Evolutionary conservation across 495 filamentous ascomycete species (phyloP).

Genomic region (Lindgomyces ingoldianus): DNA sequence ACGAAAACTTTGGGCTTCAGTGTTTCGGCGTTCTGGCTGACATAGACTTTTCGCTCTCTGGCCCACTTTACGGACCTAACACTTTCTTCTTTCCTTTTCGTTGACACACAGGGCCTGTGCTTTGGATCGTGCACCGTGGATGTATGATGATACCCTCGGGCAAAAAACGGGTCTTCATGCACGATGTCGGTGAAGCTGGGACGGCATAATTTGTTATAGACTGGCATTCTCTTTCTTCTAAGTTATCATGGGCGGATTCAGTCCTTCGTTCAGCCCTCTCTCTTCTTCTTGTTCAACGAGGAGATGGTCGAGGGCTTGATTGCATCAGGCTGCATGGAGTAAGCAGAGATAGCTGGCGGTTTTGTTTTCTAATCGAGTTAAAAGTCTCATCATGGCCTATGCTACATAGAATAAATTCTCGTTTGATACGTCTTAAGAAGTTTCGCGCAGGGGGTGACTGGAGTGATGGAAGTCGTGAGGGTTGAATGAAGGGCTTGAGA

Average conservation of each 20-base stretch:
- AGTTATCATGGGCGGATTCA: not conserved
- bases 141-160: slow-evolving; percentile 21
- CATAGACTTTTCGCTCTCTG: slow-evolving; percentile 19
- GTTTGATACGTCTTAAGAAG: too few species aligned
- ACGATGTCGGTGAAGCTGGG: not conserved
- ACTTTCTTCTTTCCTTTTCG: slow-evolving; percentile 7
- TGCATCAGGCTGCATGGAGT: too few species aligned
- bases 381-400: too few species aligned
- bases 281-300: not conserved
- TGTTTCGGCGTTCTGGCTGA: slow-evolving; percentile 31
- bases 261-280: not conserved
- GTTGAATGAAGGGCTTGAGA: too few species aligned
- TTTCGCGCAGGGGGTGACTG: too few species aligned
- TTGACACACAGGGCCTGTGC: not conserved
- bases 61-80: not conserved
- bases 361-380: too few species aligned
- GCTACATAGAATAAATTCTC: too few species aligned
- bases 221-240: slow-evolving; percentile 16
- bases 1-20: slow-evolving; percentile 2
- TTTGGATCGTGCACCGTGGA: slow-evolving; percentile 7
- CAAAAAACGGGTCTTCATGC: not conserved
- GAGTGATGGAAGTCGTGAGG: too few species aligned
- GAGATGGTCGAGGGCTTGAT: too few species aligned
- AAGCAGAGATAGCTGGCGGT: too few species aligned
- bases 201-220: slow-evolving; percentile 6